These are phyloP conservation scores for Viola pubescens DNA, from an alignment of 441 rosid genomes.

Conservation along the genomic window DNA sequence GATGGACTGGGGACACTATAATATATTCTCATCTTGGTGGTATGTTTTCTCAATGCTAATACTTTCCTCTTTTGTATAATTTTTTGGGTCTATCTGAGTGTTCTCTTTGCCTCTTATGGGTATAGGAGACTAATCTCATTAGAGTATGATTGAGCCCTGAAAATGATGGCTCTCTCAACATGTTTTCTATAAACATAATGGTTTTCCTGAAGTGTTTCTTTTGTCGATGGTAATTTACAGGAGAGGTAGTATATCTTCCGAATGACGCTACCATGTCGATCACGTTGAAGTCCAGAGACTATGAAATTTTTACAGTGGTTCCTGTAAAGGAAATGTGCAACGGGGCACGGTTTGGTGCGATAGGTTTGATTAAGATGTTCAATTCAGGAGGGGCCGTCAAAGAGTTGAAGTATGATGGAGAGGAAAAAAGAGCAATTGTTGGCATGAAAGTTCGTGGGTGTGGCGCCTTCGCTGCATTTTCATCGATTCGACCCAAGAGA, in stretches of 20 bases:
- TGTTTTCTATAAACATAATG: not conserved
- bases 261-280: constrained; percentile 45
- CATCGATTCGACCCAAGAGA: constrained; percentile 33
- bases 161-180: not conserved
- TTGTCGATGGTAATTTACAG: constrained; percentile 22
- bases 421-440: constrained; percentile 8
- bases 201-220: not conserved
- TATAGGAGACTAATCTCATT: too few species aligned
- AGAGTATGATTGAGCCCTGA: too few species aligned
- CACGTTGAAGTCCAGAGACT: constrained; percentile 46
- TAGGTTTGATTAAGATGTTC: constrained; percentile 50
- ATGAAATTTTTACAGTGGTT: constrained; percentile 53
- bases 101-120: not conserved
- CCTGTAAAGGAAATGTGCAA: constrained; percentile 39
- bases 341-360: constrained; percentile 36
- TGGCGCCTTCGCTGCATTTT: constrained; percentile 45
- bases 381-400: constrained; percentile 57
- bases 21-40: constrained; percentile 53
- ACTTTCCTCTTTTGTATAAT: not conserved
- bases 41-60: constrained; percentile 16
- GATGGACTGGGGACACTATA: constrained; percentile 54
- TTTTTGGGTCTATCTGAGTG: too few species aligned
- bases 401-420: constrained; percentile 31
- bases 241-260: constrained; percentile 53
- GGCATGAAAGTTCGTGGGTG: constrained; percentile 36